phyloP scores from a whole-genome alignment of 352 stramenopile genomes.

The Salisapilia sapeloensis region DNA sequence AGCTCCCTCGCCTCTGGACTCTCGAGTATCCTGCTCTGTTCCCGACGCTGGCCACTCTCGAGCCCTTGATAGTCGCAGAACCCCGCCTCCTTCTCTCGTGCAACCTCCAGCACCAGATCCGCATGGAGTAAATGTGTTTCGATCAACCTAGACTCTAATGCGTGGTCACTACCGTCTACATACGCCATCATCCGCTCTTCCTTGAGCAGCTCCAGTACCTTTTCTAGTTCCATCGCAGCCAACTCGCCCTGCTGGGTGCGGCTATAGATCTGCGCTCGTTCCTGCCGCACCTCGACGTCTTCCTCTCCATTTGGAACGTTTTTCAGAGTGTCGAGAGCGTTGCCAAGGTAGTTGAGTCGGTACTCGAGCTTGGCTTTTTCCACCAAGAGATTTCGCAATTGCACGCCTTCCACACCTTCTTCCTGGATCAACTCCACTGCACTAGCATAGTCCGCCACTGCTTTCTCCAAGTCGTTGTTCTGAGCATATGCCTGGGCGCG shows the following conservation, averaged over 20 bases:
- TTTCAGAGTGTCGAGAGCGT: slow-evolving; percentile 44
- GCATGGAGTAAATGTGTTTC: slow-evolving; percentile 46
- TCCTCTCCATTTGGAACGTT: slow-evolving; percentile 16
- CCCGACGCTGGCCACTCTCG: slow-evolving; percentile 1
- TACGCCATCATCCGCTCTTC: slow-evolving; percentile 15
- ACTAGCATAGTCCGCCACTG: slow-evolving; percentile 45
- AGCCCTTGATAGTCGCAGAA: slow-evolving; percentile 16
- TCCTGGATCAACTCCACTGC: slow-evolving; percentile 23
- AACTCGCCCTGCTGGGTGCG: slow-evolving; percentile 22
- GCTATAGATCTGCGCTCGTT: slow-evolving; percentile 30
- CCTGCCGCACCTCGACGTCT: slow-evolving; percentile 37
- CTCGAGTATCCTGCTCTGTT: slow-evolving; percentile 12
- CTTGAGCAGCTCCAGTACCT: slow-evolving; percentile 51
- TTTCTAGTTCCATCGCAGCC: slow-evolving; percentile 38
- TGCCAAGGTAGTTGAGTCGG: slow-evolving; percentile 28
- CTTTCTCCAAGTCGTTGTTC: slow-evolving; percentile 23
- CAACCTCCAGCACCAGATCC: slow-evolving; percentile 30
- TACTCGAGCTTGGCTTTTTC: slow-evolving; percentile 30
- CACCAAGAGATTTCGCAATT: slow-evolving; percentile 28
- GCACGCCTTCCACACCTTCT: slow-evolving; percentile 4
- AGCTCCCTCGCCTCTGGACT: slow-evolving; percentile 11
- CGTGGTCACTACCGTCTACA: slow-evolving; percentile 6
- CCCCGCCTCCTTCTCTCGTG: slow-evolving; percentile 22
- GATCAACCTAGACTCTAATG: slow-evolving; percentile 5
- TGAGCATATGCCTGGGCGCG: slow-evolving; percentile 41